phyloP scores from a whole-genome alignment of 2,329 filamentous ascomycete species.

The Sporothrix brunneoviolacea region DNA sequence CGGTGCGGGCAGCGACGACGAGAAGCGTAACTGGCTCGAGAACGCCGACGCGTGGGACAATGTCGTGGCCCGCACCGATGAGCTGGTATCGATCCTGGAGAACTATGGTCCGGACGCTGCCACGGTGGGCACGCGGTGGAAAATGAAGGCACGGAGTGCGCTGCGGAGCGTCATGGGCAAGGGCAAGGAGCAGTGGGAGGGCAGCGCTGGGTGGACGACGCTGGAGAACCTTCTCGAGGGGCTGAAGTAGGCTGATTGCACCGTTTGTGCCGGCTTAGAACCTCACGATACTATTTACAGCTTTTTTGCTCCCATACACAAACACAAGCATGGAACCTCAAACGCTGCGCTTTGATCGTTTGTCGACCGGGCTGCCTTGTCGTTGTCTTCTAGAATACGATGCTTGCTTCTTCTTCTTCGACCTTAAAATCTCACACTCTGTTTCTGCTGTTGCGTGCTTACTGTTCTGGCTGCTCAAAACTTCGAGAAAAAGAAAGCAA shows the following conservation, averaged over 20 bases:
- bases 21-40: conserved; percentile 48
- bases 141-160: conserved; percentile 79
- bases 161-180: conserved; percentile 77
- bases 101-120: conserved; percentile 63
- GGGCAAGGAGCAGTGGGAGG: conserved; percentile 78
- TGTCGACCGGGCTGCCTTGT: too few species aligned
- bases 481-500: too few species aligned
- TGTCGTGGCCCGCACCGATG: conserved; percentile 71
- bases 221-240: conserved; percentile 52
- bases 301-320: too few species aligned
- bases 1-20: conserved; percentile 17
- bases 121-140: conserved; percentile 73
- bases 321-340: too few species aligned
- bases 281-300: too few species aligned
- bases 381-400: too few species aligned
- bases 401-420: too few species aligned
- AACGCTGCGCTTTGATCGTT: too few species aligned
- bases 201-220: conserved; percentile 57
- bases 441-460: too few species aligned
- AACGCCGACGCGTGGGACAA: conserved; percentile 60
- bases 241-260: conserved; percentile 24
- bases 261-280: too few species aligned
- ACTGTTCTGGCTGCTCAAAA: too few species aligned
- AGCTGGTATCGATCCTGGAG: conserved; percentile 76
- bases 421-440: too few species aligned